Evolutionary conservation across 805 yeast genomes (phyloP).

Genomic region (Metschnikowia lochheadii): DNA sequence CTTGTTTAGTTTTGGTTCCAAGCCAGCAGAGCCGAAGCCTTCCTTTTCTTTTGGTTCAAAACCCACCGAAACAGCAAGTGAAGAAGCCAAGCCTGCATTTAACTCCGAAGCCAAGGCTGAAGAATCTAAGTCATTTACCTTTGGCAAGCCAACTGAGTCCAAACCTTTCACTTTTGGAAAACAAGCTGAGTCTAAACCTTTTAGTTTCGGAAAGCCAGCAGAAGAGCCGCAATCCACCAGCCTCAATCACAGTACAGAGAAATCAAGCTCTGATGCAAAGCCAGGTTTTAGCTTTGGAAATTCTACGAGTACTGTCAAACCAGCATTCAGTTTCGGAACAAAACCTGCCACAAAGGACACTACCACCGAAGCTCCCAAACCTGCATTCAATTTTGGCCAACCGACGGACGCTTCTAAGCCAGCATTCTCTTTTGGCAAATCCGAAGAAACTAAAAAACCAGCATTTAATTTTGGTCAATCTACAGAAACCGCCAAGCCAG

Average conservation of each 20-base stretch:
- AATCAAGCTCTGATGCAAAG: background rate
- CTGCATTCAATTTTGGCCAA: constrained; percentile 2
- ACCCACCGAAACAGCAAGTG: background rate
- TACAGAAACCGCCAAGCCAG: background rate
- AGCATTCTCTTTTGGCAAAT: constrained; percentile 4
- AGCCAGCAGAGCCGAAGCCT: background rate
- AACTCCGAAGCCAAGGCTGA: constrained; percentile 1
- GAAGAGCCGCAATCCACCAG: background rate
- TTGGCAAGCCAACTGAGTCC: constrained; percentile 1
- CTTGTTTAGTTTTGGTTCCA: constrained; percentile 10
- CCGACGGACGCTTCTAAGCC: constrained; percentile 1
- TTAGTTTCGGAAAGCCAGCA: background rate
- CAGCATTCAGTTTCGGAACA: background rate
- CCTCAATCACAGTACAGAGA: background rate
- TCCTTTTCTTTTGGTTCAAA: background rate
- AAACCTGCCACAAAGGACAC: background rate
- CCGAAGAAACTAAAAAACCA: background rate
- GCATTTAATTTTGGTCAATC: background rate
- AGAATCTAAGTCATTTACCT: constrained; percentile 1
- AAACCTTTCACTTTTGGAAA: background rate
- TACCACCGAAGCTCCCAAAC: background rate
- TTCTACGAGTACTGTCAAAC: background rate
- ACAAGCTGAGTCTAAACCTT: background rate
- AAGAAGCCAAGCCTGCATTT: background rate
- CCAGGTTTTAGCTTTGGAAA: constrained; percentile 3